Evolutionary conservation across 768 basidiomycete species (phyloP), one percentile per base, ranked within the genome.

Genomic region (Termitomyces eurrhizus): DNA sequence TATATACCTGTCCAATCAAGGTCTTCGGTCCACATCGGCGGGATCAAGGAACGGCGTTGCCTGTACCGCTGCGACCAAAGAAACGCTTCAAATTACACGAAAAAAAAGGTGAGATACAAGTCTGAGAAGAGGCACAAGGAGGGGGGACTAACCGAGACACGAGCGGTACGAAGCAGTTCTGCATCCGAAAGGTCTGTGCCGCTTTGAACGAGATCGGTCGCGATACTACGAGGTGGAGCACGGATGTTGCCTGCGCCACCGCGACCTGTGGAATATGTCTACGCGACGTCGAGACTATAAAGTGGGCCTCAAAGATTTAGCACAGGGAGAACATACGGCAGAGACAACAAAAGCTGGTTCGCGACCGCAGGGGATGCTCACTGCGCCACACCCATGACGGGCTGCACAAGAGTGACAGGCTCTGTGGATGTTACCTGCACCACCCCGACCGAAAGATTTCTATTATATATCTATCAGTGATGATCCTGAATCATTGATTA

Each of bases 181-280:
- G 75, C 71, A 11, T 75, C 66, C 4, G 45, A 48, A 13, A 55
- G 53, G n/a, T 64, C 80, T 77, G 57, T 75, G 73, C 4, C 66
- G 51, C 70, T 72, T 9, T 68, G 65, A 33, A 50, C 14, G 0
- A 55, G 65, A 64, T 1, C 70, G 67, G 57, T 56, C 49, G 54
- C 8, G 3, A 58, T 39, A 35, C 85, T 85, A 35, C 85, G 81
- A 7, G 90, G 90, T 1, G 86, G 86, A 1, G 90, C 88, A 53
- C 89, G 86, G 56, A 95, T 85, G 78, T 95, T 95, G n/a, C 93
- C 93, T 9, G 82, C 81, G 16, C 93, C 93, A n/a, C 93, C 93
- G 48, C 92, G 84, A n/a, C 93, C 93, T 35, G 82, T 81, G 26
- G 84, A 85, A 64, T 74, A 77, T 8, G 79, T 58, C 75, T 84